These are phyloP conservation scores for Fusarium caatingaense DNA, from an alignment of 2,329 filamentous ascomycete genomes.

Conservation along the genomic window DNA sequence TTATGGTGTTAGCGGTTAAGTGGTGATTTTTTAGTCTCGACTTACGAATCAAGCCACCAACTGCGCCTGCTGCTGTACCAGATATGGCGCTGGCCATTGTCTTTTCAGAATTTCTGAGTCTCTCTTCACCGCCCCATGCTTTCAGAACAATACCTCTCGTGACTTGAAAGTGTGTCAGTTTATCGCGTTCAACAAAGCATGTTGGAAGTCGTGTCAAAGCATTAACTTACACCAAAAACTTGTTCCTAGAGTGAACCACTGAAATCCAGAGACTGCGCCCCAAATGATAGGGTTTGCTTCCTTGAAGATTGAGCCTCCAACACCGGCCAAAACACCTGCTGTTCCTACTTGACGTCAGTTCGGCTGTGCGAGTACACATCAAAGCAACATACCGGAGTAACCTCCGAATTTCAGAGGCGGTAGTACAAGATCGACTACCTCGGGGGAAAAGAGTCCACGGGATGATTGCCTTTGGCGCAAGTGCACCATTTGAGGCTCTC, in stretches of 20 bases:
- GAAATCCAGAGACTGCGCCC: slow-evolving; percentile 76
- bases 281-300: slow-evolving; percentile 76
- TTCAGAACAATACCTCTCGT: slow-evolving; percentile 61
- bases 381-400: slow-evolving; percentile 61
- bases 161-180: slow-evolving; percentile 52
- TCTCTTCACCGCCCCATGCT: slow-evolving; percentile 62
- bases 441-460: slow-evolving; percentile 56
- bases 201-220: background rate
- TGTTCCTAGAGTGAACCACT: slow-evolving; percentile 83
- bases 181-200: background rate
- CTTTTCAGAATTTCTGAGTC: slow-evolving; percentile 68
- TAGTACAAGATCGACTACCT: slow-evolving; percentile 58
- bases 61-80: slow-evolving; percentile 75
- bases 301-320: slow-evolving; percentile 76
- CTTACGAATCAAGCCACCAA: slow-evolving; percentile 67
- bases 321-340: slow-evolving; percentile 72
- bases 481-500: slow-evolving; percentile 34
- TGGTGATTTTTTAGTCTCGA: slow-evolving; percentile 12
- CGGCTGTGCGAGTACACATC: slow-evolving; percentile 3
- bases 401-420: slow-evolving; percentile 70
- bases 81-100: slow-evolving; percentile 75
- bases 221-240: slow-evolving; percentile 76
- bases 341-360: slow-evolving; percentile 59
- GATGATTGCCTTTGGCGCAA: slow-evolving; percentile 43
- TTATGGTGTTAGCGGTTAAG: slow-evolving; percentile 29